Evolutionary conservation across 202 grass and related monocot species (phyloP).

Genomic region (Zizania palustris): DNA sequence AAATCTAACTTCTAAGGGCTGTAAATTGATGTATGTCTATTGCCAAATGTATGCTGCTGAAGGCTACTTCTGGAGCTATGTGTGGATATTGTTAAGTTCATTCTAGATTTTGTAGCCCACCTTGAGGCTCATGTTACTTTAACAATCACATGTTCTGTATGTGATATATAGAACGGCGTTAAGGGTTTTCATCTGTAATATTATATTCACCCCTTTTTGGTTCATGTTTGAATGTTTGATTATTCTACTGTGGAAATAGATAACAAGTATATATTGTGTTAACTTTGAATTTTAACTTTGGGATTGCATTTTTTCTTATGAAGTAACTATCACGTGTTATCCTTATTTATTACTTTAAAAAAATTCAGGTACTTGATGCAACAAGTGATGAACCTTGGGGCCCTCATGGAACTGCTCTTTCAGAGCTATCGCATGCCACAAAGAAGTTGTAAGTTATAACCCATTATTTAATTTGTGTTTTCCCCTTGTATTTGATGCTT

Average conservation of each 20-base stretch:
- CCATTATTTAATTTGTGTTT: neutral
- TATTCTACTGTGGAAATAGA: neutral
- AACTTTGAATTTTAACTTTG: neutral
- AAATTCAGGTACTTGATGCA: conserved; percentile 77
- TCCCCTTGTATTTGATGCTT: neutral
- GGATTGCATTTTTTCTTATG: conserved; percentile 8
- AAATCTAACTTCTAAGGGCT: neutral
- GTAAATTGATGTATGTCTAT: neutral
- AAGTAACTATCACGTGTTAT: conserved; percentile 8
- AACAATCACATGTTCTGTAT: neutral
- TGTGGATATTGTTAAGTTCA: conserved; percentile 10
- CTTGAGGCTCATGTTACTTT: neutral
- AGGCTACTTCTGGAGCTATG: neutral
- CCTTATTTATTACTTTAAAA: conserved; percentile 15
- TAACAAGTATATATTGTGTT: neutral
- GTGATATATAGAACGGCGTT: neutral
- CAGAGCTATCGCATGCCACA: conserved; percentile 81
- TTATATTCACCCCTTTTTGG: neutral
- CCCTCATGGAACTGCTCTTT: conserved; percentile 83
- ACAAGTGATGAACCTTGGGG: conserved; percentile 99
- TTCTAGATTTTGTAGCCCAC: neutral
- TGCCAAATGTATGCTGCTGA: neutral
- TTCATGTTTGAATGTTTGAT: neutral
- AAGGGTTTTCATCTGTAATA: conserved; percentile 1
- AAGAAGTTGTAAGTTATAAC: conserved; percentile 78